Evolutionary conservation across 2,329 filamentous ascomycete species (phyloP).

Genomic region (Colletotrichum higginsianum): DNA sequence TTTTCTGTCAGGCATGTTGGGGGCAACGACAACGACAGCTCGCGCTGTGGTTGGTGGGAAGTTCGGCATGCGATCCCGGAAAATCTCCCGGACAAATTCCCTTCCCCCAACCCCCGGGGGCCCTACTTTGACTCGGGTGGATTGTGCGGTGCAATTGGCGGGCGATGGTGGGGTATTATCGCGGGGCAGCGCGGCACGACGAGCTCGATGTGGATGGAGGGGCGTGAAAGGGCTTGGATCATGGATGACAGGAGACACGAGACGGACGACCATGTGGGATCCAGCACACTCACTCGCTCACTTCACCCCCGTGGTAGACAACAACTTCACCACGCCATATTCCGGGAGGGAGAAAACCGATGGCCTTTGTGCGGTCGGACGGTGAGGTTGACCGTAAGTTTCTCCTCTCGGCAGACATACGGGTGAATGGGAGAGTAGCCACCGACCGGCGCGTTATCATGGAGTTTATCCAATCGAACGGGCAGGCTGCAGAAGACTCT

Average conservation of each 20-base stretch:
- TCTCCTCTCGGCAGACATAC: background rate
- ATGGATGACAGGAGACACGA: background rate
- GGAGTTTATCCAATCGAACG: slow-evolving; percentile 7
- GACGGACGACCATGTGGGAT: background rate
- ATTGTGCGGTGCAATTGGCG: slow-evolving; percentile 38
- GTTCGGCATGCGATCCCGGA: slow-evolving; percentile 48
- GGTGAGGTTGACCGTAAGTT: background rate
- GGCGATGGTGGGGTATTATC: slow-evolving; percentile 40
- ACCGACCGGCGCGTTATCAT: slow-evolving; percentile 1
- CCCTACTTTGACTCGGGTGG: slow-evolving; percentile 23
- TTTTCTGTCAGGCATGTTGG: slow-evolving; percentile 6
- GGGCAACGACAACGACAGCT: background rate
- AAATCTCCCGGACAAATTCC: slow-evolving; percentile 42
- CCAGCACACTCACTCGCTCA: background rate
- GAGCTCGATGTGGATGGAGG: slow-evolving; percentile 6
- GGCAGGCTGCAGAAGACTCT: background rate
- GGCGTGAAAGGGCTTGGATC: background rate
- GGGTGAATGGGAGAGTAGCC: slow-evolving; percentile 16
- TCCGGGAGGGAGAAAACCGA: background rate
- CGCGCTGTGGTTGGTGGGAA: slow-evolving; percentile 53
- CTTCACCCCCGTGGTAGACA: background rate
- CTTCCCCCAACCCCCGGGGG: slow-evolving; percentile 35
- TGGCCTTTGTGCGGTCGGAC: background rate
- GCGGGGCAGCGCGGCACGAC: slow-evolving; percentile 44
- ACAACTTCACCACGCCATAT: background rate